phyloP scores from a whole-genome alignment of 2,329 filamentous ascomycete genomes.

The Xylaria sp. region DNA sequence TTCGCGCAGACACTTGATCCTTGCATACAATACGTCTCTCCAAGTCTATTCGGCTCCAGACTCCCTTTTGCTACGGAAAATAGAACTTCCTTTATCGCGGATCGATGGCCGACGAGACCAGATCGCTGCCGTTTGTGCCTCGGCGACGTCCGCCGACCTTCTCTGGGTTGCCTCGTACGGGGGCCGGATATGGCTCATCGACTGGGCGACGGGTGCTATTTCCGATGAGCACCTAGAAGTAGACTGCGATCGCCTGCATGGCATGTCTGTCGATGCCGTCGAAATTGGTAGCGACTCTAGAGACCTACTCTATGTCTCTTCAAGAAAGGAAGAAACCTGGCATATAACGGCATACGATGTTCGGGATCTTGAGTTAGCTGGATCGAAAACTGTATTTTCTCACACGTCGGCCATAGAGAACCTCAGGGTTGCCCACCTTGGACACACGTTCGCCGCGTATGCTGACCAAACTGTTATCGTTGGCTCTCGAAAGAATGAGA shows the following conservation, averaged over 20 bases:
- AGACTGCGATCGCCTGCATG: conserved; percentile 57
- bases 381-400: conserved; percentile 53
- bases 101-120: conserved; percentile 47
- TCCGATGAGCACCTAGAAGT: conserved; percentile 57
- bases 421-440: conserved; percentile 64
- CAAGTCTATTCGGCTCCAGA: conserved; percentile 84
- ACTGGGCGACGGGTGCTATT: conserved; percentile 65
- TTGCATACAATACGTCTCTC: conserved; percentile 78
- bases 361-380: conserved; percentile 45
- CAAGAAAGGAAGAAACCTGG: conserved; percentile 55
- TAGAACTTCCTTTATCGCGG: conserved; percentile 62
- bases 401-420: conserved; percentile 56
- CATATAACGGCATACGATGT: conserved; percentile 61
- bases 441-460: conserved; percentile 68
- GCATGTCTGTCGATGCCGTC: conserved; percentile 57
- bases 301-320: conserved; percentile 62
- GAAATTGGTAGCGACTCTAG: conserved; percentile 49
- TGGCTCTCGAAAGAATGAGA: conserved; percentile 59
- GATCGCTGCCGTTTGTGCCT: conserved; percentile 59
- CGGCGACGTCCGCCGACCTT: conserved; percentile 57
- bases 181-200: conserved; percentile 66
- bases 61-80: conserved; percentile 80
- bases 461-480: conserved; percentile 67
- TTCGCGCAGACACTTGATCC: conserved; percentile 72
- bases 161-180: conserved; percentile 71